Conservation (phyloP, 2,329 filamentous ascomycete species). For the Hypocrella siamensis region DNA sequence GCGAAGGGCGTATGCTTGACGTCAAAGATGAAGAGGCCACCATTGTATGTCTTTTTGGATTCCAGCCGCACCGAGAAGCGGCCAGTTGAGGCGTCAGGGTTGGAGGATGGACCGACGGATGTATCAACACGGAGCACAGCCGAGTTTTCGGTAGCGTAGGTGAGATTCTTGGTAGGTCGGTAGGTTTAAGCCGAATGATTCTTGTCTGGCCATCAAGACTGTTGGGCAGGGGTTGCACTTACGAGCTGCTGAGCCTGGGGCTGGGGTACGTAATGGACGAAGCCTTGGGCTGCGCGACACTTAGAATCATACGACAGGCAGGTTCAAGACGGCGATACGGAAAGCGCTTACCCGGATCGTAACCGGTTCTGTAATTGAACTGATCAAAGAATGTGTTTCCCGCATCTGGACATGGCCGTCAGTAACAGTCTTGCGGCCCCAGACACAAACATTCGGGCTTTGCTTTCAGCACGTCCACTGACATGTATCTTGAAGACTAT, state of each 20-base stretch:
- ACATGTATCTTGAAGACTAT: slow-evolving; percentile 34
- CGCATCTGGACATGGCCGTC: slow-evolving; percentile 20
- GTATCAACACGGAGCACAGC: slow-evolving; percentile 48
- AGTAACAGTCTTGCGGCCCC: background rate
- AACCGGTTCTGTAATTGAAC: slow-evolving; percentile 35
- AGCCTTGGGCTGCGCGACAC: slow-evolving; percentile 21
- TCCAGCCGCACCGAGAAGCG: slow-evolving; percentile 48
- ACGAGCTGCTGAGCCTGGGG: slow-evolving; percentile 25
- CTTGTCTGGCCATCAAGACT: background rate
- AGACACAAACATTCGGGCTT: background rate
- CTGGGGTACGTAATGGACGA: slow-evolving; percentile 36
- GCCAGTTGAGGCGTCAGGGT: slow-evolving; percentile 37
- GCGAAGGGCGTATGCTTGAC: slow-evolving; percentile 47
- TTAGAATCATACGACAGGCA: background rate
- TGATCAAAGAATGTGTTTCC: slow-evolving; percentile 37
- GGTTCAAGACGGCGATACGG: background rate
- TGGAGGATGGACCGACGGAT: slow-evolving; percentile 28
- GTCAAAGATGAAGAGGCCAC: slow-evolving; percentile 54
- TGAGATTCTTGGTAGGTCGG: slow-evolving; percentile 36
- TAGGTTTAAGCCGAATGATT: background rate
- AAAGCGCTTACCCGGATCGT: slow-evolving; percentile 27
- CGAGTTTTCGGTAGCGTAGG: slow-evolving; percentile 35
- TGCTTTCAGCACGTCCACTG: slow-evolving; percentile 8
- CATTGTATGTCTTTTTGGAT: slow-evolving; percentile 42
- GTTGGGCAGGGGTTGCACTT: slow-evolving; percentile 7